phyloP scores from a whole-genome alignment of 2,329 filamentous ascomycete species.

The Penicillium sp. region DNA sequence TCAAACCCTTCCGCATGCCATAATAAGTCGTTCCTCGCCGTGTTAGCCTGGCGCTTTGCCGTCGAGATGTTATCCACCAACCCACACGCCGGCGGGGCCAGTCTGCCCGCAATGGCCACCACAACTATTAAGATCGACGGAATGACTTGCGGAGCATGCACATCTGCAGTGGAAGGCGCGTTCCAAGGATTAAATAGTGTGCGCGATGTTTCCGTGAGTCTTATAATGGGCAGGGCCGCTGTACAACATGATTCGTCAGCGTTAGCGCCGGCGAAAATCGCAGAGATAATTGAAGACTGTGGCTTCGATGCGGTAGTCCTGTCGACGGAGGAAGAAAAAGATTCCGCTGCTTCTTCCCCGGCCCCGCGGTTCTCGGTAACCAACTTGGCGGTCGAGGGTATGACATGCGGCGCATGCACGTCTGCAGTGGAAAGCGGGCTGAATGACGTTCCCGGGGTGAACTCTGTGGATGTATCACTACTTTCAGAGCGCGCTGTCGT shows the following conservation, averaged over 20 bases:
- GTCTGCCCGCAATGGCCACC: slow-evolving; percentile 67
- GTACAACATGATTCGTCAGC: slow-evolving; percentile 79
- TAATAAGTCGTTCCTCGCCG: slow-evolving; percentile 8
- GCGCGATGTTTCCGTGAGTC: slow-evolving; percentile 81
- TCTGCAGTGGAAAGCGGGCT: slow-evolving; percentile 81
- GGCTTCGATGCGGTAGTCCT: slow-evolving; percentile 90
- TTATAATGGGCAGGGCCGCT: slow-evolving; percentile 95
- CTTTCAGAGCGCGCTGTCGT: slow-evolving; percentile 83
- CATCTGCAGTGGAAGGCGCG: slow-evolving; percentile 88
- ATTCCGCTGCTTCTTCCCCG: slow-evolving; percentile 28
- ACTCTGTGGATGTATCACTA: slow-evolving; percentile 76
- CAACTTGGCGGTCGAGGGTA: slow-evolving; percentile 76
- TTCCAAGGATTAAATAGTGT: slow-evolving; percentile 81
- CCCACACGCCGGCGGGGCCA: slow-evolving; percentile 17
- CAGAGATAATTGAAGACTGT: slow-evolving; percentile 84
- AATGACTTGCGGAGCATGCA: slow-evolving; percentile 87
- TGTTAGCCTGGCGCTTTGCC: slow-evolving; percentile 5
- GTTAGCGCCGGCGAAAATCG: slow-evolving; percentile 72
- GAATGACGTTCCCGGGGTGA: slow-evolving; percentile 70
- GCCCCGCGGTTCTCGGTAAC: slow-evolving; percentile 57
- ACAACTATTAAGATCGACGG: slow-evolving; percentile 89
- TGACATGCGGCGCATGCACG: slow-evolving; percentile 90
- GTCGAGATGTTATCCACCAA: slow-evolving; percentile 20
- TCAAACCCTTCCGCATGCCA: slow-evolving; percentile 15
- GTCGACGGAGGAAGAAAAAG: slow-evolving; percentile 65